Evolutionary conservation across 768 basidiomycete species (phyloP).

Genomic region (Auriculariales sp.): DNA sequence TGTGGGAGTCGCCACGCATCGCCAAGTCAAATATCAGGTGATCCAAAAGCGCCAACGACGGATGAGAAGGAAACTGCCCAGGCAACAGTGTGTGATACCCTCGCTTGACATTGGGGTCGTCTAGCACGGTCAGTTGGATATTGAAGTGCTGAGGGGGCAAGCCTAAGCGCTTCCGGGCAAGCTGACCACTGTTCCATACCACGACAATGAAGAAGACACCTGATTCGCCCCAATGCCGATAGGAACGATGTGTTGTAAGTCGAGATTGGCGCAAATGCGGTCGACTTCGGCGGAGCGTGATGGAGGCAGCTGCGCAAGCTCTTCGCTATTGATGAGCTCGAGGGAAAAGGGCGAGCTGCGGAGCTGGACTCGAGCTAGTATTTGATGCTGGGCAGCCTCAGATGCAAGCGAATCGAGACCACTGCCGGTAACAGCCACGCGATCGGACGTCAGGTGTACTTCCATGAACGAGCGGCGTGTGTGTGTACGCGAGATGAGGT

Average conservation of each 20-base stretch:
- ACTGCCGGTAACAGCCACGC: too few species aligned
- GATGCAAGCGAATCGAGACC: too few species aligned
- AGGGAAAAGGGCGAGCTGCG: too few species aligned
- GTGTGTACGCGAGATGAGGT: too few species aligned
- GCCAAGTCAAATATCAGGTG: slow-evolving; percentile 33
- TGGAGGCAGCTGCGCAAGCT: too few species aligned
- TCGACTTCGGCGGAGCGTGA: too few species aligned
- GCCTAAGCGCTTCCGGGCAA: slow-evolving; percentile 31
- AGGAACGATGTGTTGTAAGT: neutral
- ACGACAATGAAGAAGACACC: slow-evolving; percentile 28
- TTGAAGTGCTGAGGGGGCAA: slow-evolving; percentile 41
- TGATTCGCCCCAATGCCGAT: neutral
- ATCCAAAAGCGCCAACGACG: slow-evolving; percentile 24
- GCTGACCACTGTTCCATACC: slow-evolving; percentile 41
- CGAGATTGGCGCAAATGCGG: neutral
- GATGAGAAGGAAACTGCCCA: slow-evolving; percentile 16
- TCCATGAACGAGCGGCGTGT: too few species aligned
- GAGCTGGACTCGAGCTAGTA: too few species aligned
- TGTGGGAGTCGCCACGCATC: slow-evolving; percentile 19
- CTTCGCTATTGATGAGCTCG: too few species aligned
- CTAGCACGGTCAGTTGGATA: slow-evolving; percentile 29
- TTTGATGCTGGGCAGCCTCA: too few species aligned
- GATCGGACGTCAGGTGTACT: too few species aligned
- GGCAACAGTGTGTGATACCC: slow-evolving; percentile 30
- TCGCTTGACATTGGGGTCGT: slow-evolving; percentile 28